These are phyloP conservation scores for Beta vulgaris DNA, from an alignment of 148 eudicot species.

Conservation along the genomic window DNA sequence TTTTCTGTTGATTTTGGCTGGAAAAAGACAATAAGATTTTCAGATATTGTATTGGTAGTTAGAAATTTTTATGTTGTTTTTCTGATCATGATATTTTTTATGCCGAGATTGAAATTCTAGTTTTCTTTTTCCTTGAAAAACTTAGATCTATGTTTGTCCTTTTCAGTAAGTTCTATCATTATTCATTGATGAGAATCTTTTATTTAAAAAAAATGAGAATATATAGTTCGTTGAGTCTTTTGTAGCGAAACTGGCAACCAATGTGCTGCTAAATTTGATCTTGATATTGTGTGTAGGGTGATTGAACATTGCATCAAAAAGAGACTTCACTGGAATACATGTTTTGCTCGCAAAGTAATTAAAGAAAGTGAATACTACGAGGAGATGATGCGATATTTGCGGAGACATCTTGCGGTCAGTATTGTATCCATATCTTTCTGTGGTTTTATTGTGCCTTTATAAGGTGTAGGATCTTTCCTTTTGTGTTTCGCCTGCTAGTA, in stretches of 20 bases:
- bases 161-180: neutral
- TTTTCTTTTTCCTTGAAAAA: neutral
- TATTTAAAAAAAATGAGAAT: neutral
- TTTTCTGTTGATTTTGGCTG: neutral
- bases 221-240: neutral
- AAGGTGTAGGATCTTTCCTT: neutral
- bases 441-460: neutral
- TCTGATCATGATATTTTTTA: neutral
- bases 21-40: neutral
- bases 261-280: neutral
- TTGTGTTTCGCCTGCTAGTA: neutral
- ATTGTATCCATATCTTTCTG: conserved; percentile 12
- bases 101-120: too few species aligned
- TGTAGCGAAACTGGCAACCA: neutral
- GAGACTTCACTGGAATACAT: conserved; percentile 78
- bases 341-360: conserved; percentile 82
- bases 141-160: neutral
- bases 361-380: conserved; percentile 96
- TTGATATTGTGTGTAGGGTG: conserved; percentile 47
- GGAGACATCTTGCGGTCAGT: conserved; percentile 87
- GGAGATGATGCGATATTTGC: conserved; percentile 91
- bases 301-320: conserved; percentile 88
- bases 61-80: neutral
- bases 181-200: neutral
- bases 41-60: too few species aligned